Conservation (phyloP, 345 rosid genomes). For the Salix viminalis region DNA sequence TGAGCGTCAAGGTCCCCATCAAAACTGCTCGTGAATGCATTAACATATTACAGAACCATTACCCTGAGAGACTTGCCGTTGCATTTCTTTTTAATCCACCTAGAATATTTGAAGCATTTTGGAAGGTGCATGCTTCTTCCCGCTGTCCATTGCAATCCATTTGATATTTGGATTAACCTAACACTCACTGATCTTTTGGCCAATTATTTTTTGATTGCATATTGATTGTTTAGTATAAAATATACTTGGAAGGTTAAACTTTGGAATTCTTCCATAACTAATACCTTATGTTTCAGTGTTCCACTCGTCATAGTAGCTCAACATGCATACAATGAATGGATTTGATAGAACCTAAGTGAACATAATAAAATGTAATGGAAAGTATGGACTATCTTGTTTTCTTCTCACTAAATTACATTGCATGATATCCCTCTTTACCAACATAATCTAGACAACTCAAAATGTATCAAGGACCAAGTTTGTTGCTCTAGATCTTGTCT, state of each 20-base stretch:
- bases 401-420: not conserved
- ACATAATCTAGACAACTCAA: not conserved
- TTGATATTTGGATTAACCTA: not conserved
- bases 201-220: not conserved
- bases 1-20: constrained; percentile 21
- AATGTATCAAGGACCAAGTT: not conserved
- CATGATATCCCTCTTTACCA: not conserved
- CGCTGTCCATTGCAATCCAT: not conserved
- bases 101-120: constrained; percentile 25
- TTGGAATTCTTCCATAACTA: not conserved
- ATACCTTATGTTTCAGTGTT: not conserved
- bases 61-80: constrained; percentile 29
- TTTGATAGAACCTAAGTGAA: not conserved
- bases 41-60: constrained; percentile 27
- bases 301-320: not conserved
- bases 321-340: not conserved
- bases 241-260: not conserved
- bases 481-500: not conserved
- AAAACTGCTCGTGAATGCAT: constrained; percentile 22
- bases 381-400: not conserved
- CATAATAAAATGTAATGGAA: not conserved
- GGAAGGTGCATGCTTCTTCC: constrained; percentile 20
- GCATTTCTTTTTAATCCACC: constrained; percentile 30
- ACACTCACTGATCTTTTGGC: not conserved
- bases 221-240: not conserved